These are phyloP conservation scores for Ophiosphaerella korrae DNA, from an alignment of 2,329 filamentous ascomycete species.

Conservation along the genomic window DNA sequence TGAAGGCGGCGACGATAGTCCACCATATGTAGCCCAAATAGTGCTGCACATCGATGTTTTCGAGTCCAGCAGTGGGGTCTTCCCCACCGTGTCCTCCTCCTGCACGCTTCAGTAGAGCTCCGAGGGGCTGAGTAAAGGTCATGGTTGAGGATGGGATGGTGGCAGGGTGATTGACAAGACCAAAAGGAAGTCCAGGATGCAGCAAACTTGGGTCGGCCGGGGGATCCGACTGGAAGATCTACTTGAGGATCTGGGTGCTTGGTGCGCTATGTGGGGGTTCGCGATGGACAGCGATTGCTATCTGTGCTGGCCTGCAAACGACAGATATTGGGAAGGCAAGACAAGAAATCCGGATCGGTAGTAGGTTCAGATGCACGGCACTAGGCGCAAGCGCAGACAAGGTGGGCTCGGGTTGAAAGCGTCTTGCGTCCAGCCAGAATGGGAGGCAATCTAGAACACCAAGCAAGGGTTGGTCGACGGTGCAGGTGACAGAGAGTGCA, in stretches of 20 bases:
- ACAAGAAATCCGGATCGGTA: constrained; percentile 12
- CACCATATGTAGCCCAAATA: constrained; percentile 58
- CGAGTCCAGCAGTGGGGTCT: constrained; percentile 33
- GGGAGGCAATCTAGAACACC: constrained; percentile 32
- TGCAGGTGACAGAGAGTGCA: constrained; percentile 33
- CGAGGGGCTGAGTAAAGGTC: constrained; percentile 27
- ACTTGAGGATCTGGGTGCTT: constrained; percentile 25
- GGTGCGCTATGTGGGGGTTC: constrained; percentile 21
- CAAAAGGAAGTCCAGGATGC: constrained; percentile 19
- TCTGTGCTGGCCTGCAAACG: constrained; percentile 48
- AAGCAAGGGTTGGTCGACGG: constrained; percentile 38
- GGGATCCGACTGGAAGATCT: constrained; percentile 25
- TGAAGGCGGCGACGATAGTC: constrained; percentile 65
- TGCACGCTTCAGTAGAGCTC: constrained; percentile 26
- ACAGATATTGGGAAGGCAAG: constrained; percentile 35
- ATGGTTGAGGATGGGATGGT: constrained; percentile 22
- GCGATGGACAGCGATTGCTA: constrained; percentile 37
- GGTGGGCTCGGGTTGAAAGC: constrained; percentile 24
- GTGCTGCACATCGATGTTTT: constrained; percentile 44
- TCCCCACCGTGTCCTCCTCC: constrained; percentile 27
- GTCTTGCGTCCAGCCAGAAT: constrained; percentile 17
- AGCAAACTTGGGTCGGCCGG: constrained; percentile 14
- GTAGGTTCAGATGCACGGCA: constrained; percentile 23
- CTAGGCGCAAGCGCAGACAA: constrained; percentile 26
- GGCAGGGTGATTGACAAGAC: constrained; percentile 22